phyloP scores from a whole-genome alignment of 228 moss, liverwort and hornwort genomes.

The Sphagnum fallax region DNA sequence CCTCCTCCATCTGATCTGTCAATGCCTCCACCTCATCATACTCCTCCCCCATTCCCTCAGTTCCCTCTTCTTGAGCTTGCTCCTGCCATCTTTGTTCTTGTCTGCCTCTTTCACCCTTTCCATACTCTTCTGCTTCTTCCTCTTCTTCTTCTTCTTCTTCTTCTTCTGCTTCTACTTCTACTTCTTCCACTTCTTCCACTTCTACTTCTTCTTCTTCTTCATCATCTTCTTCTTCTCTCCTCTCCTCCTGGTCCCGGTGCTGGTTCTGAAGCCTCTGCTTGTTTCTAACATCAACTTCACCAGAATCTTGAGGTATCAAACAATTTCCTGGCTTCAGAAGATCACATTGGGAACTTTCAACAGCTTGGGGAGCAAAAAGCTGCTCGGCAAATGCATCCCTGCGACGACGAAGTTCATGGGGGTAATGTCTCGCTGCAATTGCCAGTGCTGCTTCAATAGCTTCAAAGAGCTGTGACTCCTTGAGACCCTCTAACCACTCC shows the following conservation, averaged over 20 bases:
- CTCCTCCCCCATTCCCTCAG: conserved; percentile 6
- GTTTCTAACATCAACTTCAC: conserved; percentile 15
- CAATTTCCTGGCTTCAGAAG: conserved; percentile 5
- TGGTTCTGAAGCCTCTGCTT: conserved; percentile 14
- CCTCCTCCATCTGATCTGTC: conserved; percentile 71
- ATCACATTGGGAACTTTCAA: conserved; percentile 3
- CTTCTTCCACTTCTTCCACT: too few relatives aligned
- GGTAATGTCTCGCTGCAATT: conserved; percentile 64
- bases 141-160: too few relatives aligned
- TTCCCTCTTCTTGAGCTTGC: conserved; percentile 23
- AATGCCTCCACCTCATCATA: conserved; percentile 67
- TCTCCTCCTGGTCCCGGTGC: conserved; percentile 5
- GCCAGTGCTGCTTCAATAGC: conserved; percentile 55
- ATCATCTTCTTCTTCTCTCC: conserved; percentile 39
- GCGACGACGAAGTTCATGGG: conserved; percentile 59
- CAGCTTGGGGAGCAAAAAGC: conserved; percentile 51
- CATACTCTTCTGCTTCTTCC: too few relatives aligned
- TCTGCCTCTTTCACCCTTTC: too few relatives aligned
- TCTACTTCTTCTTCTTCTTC: conserved; percentile 19
- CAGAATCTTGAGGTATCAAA: neutral
- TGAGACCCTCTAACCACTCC: too few relatives aligned
- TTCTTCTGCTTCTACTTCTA: too few relatives aligned
- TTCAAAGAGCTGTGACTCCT: neutral
- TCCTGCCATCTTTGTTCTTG: conserved; percentile 30
- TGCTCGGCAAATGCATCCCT: conserved; percentile 76